Conservation (phyloP, 345 rosid genomes). For the Salix brachista region DNA sequence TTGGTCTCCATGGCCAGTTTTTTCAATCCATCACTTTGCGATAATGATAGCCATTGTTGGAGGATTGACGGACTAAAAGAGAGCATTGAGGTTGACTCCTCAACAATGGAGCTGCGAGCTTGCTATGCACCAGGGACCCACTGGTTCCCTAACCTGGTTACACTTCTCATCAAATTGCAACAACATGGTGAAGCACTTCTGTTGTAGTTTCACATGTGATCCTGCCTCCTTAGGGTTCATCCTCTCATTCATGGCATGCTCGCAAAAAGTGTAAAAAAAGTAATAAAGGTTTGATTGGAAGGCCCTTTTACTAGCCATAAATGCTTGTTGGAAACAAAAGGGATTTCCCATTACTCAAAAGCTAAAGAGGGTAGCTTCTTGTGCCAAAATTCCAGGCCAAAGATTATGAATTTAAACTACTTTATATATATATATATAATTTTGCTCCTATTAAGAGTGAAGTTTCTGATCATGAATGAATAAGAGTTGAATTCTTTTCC, state of each 20-base stretch:
- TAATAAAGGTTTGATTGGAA: conserved; percentile 8
- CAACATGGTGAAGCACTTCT: conserved; percentile 25
- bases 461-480: too few species aligned
- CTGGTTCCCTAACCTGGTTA: conserved; percentile 46
- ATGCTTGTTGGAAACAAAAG: conserved; percentile 14
- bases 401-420: neutral
- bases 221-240: neutral
- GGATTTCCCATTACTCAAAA: conserved; percentile 17
- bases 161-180: conserved; percentile 44
- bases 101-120: conserved; percentile 38
- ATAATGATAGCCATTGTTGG: conserved; percentile 42
- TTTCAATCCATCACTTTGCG: conserved; percentile 3
- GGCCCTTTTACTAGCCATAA: conserved; percentile 12
- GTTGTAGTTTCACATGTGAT: conserved; percentile 20
- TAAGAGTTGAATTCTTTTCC: too few species aligned
- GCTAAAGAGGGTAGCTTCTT: neutral
- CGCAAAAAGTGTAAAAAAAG: conserved; percentile 9
- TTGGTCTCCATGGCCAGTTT: conserved; percentile 36
- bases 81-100: conserved; percentile 59
- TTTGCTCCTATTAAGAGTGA: too few species aligned
- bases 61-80: conserved; percentile 34
- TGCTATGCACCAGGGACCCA: conserved; percentile 49
- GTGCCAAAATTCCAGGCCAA: neutral
- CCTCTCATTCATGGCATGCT: conserved; percentile 22
- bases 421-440: too few species aligned